Conservation (phyloP, 2,329 filamentous ascomycete genomes). For the Nemania serpens region DNA sequence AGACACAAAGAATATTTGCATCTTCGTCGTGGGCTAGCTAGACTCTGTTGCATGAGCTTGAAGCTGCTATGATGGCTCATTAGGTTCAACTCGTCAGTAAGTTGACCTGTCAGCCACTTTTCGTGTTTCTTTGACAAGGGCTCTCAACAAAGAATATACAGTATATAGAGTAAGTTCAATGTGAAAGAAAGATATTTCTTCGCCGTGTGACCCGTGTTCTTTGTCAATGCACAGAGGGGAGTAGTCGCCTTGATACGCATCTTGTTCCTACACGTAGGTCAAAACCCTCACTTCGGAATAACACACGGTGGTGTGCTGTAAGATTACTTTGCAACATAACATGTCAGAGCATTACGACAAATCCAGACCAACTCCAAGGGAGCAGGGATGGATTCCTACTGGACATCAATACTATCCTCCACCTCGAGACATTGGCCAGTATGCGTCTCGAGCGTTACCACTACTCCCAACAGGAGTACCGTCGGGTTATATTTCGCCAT, state of each 20-base stretch:
- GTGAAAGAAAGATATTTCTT: slow-evolving; percentile 11
- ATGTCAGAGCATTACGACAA: slow-evolving; percentile 19
- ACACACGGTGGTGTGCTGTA: neutral
- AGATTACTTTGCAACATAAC: slow-evolving; percentile 3
- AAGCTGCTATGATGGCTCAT: too few species aligned
- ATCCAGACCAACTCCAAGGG: slow-evolving; percentile 1
- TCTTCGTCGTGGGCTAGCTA: too few species aligned
- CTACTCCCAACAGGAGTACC: slow-evolving; percentile 21
- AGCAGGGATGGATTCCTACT: slow-evolving; percentile 1
- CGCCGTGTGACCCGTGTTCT: slow-evolving; percentile 7
- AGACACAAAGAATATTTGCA: too few species aligned
- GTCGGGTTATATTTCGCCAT: slow-evolving; percentile 17
- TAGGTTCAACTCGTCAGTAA: too few species aligned
- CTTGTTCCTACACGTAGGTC: neutral
- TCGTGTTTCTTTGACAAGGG: slow-evolving; percentile 16
- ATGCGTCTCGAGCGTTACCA: slow-evolving; percentile 23
- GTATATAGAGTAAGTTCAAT: neutral
- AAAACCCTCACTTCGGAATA: neutral
- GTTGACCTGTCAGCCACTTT: neutral
- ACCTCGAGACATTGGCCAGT: slow-evolving; percentile 18
- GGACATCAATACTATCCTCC: slow-evolving; percentile 19
- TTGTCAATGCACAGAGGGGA: slow-evolving; percentile 16
- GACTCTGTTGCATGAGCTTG: too few species aligned
- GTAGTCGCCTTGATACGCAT: neutral
- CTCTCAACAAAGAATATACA: slow-evolving; percentile 13